Base-by-base conservation (phyloP, 2,329 filamentous ascomycete species). In the Trichoderma gracile region DNA sequence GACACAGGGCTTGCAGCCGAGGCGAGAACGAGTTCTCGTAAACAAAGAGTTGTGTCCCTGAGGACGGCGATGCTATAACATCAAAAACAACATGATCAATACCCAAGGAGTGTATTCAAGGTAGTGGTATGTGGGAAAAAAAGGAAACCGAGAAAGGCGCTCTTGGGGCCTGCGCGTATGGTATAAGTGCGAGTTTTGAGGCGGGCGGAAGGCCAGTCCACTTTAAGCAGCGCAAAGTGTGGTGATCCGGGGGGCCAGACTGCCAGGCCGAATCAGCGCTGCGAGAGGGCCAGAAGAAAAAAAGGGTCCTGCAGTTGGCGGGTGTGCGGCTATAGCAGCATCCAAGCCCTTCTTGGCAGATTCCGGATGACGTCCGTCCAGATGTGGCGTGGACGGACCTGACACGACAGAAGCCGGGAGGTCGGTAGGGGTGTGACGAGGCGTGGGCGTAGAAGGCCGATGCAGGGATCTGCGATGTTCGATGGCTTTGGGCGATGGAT, bases 61-160 rank as follows among this genome's bases (percentile, higher is more conserved):
- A 73, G 76, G 76, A 78, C 75, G 60, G 70, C 69, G 33, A 63
- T 74, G 76, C 71, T 78, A 78, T 78, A 78, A 77, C 53, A 69
- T 69, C 65, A 66, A 61, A 67, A 67, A 69, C 65, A 69, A 74
- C 76, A 78, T 78, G 65, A 67, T 77, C 69, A 69, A 73, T 68
- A 69, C 66, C 58, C 61, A 68, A 66, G 58, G 56, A 56, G 45
- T 46, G 49, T 21, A 66, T 55, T 72, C 66, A 68, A 73, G 69
- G 73, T 72, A 71, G 73, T 70, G 71, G 71, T 68, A 71, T 61
- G 55, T 50, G 30, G 30, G 30, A 65, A 21, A 38, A 47, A 30
- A 30, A 30, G 9, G 30, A 25, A 25, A 25, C 25, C 64, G 55
- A 47, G 66, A 65, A 50, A 38, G 64, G 62, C 60, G 65, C 65